A percentile compares a stretch with the other conserved stretches of the same genome.
Conservation (phyloP, 805 yeast species). For the Ascoidea tarda region DNA sequence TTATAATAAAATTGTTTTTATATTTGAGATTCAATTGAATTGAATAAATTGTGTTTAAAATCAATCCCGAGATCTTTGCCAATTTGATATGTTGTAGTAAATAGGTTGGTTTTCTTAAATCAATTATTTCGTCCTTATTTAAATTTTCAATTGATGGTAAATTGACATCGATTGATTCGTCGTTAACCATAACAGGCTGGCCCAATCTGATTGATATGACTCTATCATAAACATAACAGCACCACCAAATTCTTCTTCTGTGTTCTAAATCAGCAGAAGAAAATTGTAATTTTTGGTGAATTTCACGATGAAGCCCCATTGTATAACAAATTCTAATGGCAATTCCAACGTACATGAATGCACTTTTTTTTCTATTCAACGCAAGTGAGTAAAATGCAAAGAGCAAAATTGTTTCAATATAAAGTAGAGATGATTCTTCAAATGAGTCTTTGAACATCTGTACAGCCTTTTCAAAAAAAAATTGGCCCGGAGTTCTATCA, state of each 20-base stretch:
- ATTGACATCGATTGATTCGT: slow-evolving; percentile 5
- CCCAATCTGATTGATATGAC: slow-evolving; percentile 4
- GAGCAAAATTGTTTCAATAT: slow-evolving; percentile 5
- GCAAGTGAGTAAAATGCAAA: slow-evolving; percentile 4
- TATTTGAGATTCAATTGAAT: neutral
- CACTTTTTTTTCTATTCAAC: slow-evolving; percentile 5
- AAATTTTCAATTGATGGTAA: neutral
- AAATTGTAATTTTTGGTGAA: neutral
- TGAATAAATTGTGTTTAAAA: slow-evolving; percentile 5
- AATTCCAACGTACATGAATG: slow-evolving; percentile 6
- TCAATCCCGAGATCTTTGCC: slow-evolving; percentile 4
- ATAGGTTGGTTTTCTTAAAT: slow-evolving; percentile 1
- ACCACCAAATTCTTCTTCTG: slow-evolving; percentile 7
- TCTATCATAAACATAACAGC: slow-evolving; percentile 6
- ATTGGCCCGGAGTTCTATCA: slow-evolving; percentile 1
- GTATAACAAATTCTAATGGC: slow-evolving; percentile 7
- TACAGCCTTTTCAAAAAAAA: slow-evolving; percentile 2
- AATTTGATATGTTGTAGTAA: slow-evolving; percentile 4
- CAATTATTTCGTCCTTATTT: neutral
- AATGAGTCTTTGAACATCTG: slow-evolving; percentile 4
- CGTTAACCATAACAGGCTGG: slow-evolving; percentile 8
- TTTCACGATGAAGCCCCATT: slow-evolving; percentile 5
- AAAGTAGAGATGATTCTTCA: slow-evolving; percentile 3
- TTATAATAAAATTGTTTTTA: slow-evolving; percentile 5
- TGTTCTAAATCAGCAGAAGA: neutral